These are phyloP conservation scores for Agaricus sinodeliciosus DNA, from an alignment of 768 basidiomycete genomes.

Conservation along the genomic window DNA sequence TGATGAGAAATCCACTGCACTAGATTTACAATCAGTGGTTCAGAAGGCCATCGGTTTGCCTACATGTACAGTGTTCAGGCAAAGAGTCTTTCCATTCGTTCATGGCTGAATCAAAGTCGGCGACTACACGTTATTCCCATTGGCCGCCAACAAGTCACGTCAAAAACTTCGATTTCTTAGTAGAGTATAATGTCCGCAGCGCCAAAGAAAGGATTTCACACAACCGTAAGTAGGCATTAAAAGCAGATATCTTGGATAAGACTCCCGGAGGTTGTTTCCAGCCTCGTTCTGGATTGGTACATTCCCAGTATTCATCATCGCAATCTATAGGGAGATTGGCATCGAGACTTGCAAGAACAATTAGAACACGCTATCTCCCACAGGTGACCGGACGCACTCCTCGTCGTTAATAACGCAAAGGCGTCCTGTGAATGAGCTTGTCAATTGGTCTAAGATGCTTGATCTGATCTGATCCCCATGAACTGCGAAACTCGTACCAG, in stretches of 20 bases:
- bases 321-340: constrained; percentile 59
- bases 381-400: constrained; percentile 38
- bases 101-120: constrained; percentile 57
- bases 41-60: not conserved
- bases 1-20: constrained; percentile 33
- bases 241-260: constrained; percentile 47
- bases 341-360: constrained; percentile 41
- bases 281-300: constrained; percentile 34
- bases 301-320: constrained; percentile 41
- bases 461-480: too few relatives aligned
- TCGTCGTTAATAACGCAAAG: constrained; percentile 64
- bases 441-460: constrained; percentile 21
- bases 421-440: constrained; percentile 52
- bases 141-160: constrained; percentile 42
- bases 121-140: constrained; percentile 49
- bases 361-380: not conserved
- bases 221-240: constrained; percentile 48
- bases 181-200: constrained; percentile 48
- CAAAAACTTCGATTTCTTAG: constrained; percentile 32
- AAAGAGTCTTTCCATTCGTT: constrained; percentile 55
- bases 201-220: constrained; percentile 56
- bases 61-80: constrained; percentile 43
- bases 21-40: constrained; percentile 11
- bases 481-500: constrained; percentile 28
- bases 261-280: constrained; percentile 61